Evolutionary conservation across 2,329 filamentous ascomycete species (phyloP), one percentile per base, ranked within the genome.

Genomic region (Xylaria sp.): DNA sequence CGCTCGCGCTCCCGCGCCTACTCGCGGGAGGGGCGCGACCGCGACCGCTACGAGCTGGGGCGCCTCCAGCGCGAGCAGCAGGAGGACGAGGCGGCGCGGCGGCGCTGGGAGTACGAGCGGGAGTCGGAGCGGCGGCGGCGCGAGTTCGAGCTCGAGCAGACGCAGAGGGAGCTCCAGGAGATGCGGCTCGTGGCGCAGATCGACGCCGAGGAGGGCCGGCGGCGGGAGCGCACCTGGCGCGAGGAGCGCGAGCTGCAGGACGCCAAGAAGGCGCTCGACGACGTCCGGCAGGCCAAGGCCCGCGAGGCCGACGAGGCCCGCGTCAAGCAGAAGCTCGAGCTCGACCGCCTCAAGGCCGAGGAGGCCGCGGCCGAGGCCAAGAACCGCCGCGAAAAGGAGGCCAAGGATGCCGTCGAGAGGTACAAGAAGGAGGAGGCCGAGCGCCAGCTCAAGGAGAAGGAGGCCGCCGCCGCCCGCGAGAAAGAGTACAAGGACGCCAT

Each of bases 251-350:
- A 71, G 49, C 60, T 69, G 50, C 69, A 69, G 45, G 64, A 66
- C 17, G 66, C 66, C 22, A 69, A 71, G 62, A 63, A 63, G 45
- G 65, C 70, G 50, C 68, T 71, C 8, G 63, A 77, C 29, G 67
- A 69, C 20, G 66, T 71, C 18, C 63, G 63, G n/a, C 52, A 66
- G 17, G 76, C 77, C 39, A 80, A 78, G 59, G 73, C 77, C n/a
- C 74, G 73, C 19, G 73, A 74, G n/a, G 76, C 76, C 61, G 76
- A 80, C 59, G 75, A 81, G 65, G 74, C 73, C 50, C 77, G 79
- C 19, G 76, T 85, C 50, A 80, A 77, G 66, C 75, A 77, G 61
- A 78, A 82, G 59, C 67, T 83, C 1, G 79, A 82, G 63, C 66
- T 76, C 48, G 71, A 79, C 66, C 73, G 78, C 20, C 69, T 82